Conservation (phyloP, 495 filamentous ascomycete genomes). For the Paragyromitra xinjiangensis region DNA sequence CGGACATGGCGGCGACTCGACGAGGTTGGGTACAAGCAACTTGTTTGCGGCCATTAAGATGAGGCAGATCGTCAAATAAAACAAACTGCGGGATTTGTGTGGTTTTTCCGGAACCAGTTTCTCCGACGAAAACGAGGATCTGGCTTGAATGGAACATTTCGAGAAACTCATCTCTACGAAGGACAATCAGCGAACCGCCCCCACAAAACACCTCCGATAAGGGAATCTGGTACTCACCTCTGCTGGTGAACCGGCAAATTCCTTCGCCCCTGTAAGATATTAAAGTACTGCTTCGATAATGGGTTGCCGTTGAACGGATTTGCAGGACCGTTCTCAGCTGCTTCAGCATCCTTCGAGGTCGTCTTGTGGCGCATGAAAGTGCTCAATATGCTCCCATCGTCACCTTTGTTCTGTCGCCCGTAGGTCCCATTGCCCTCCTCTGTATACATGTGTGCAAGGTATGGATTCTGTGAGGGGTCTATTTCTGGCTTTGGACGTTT, state of each 20-base stretch:
- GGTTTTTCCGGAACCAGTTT: conserved; percentile 99
- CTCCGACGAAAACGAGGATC: conserved; percentile 97
- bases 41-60: conserved; percentile 78
- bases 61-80: conserved; percentile 93
- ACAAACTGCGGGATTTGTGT: conserved; percentile 99
- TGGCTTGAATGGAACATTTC: conserved; percentile 89
- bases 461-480: conserved; percentile 70
- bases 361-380: conserved; percentile 80
- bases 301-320: conserved; percentile 84
- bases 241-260: conserved; percentile 90
- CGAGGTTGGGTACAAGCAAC: conserved; percentile 98
- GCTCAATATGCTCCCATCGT: conserved; percentile 65
- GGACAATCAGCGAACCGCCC: conserved; percentile 19
- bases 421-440: conserved; percentile 59
- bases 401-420: conserved; percentile 59
- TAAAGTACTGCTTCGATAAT: conserved; percentile 84
- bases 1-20: conserved; percentile 98
- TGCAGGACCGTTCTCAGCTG: conserved; percentile 79
- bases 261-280: conserved; percentile 82
- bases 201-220: conserved; percentile 30
- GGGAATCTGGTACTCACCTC: conserved; percentile 65
- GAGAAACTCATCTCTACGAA: conserved; percentile 85
- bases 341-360: conserved; percentile 75
- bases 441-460: conserved; percentile 86
- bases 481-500: conserved; percentile 51